A percentile compares a stretch with the other conserved stretches of the same genome.
Evolutionary conservation across 805 yeast genomes (phyloP).

Genomic region (Sugiyamaella smithiae): DNA sequence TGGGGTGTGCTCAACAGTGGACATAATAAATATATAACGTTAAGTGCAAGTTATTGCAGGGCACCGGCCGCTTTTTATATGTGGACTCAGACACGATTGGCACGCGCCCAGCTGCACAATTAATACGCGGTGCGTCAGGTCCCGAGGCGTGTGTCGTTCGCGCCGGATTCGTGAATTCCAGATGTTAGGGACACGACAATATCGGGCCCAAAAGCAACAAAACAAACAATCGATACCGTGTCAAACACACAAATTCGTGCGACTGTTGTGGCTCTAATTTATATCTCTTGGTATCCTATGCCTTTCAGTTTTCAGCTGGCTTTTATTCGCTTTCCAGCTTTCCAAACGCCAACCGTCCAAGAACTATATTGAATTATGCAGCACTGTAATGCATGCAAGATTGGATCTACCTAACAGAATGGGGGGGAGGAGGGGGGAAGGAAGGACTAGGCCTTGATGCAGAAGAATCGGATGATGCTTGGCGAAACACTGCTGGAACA

Average conservation of each 20-base stretch:
- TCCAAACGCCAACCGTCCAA: too few relatives aligned
- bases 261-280: too few relatives aligned
- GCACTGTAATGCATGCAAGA: conserved; percentile 1
- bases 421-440: too few relatives aligned
- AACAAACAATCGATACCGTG: too few relatives aligned
- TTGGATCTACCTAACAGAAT: too few relatives aligned
- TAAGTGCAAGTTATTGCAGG: neutral
- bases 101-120: neutral
- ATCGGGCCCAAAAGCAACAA: neutral
- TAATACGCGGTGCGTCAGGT: conserved; percentile 3
- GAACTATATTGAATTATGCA: conserved; percentile 1
- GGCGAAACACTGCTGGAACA: too few relatives aligned
- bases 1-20: conserved; percentile 48
- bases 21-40: conserved; percentile 13
- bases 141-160: neutral
- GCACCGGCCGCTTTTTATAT: conserved; percentile 3
- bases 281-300: too few relatives aligned
- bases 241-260: too few relatives aligned
- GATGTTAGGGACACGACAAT: neutral
- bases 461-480: too few relatives aligned
- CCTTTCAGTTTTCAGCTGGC: too few relatives aligned
- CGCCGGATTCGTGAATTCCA: conserved; percentile 3
- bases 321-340: too few relatives aligned
- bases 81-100: neutral
- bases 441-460: too few relatives aligned